These are phyloP conservation scores for Basidioascus undulatus DNA, from an alignment of 768 basidiomycete genomes.

Conservation along the genomic window DNA sequence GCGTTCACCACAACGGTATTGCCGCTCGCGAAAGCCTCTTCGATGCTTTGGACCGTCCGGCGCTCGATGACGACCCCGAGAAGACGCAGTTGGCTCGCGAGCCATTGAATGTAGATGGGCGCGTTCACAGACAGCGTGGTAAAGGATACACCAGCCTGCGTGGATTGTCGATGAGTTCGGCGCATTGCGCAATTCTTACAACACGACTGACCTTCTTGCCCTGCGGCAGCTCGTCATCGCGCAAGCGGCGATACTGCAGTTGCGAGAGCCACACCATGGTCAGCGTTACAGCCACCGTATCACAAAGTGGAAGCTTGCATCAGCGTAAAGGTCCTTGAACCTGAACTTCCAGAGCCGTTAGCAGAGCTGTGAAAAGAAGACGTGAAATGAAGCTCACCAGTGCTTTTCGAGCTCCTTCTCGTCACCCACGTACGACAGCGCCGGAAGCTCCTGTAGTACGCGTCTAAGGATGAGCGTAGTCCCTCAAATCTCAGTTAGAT, in stretches of 20 bases:
- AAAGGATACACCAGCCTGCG: slow-evolving; percentile 17
- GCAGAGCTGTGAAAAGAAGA: no score
- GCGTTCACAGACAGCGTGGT: slow-evolving; percentile 29
- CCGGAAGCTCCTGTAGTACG: slow-evolving; percentile 1
- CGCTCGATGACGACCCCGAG: slow-evolving; percentile 26
- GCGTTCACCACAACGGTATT: slow-evolving; percentile 31
- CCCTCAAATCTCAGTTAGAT: no score
- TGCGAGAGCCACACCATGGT: neutral
- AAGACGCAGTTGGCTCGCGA: slow-evolving; percentile 21
- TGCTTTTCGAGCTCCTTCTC: no score
- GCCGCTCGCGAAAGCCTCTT: slow-evolving; percentile 23
- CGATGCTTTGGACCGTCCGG: slow-evolving; percentile 23
- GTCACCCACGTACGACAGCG: neutral
- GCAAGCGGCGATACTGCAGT: neutral
- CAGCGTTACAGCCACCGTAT: neutral
- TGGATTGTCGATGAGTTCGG: neutral
- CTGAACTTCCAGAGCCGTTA: no score
- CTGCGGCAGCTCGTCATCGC: neutral
- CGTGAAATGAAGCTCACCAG: no score
- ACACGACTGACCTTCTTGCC: no score
- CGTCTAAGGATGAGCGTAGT: slow-evolving; percentile 3
- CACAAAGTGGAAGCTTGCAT: neutral
- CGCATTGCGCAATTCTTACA: no score
- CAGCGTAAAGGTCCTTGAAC: no score
- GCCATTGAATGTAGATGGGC: slow-evolving; percentile 27